Evolutionary conservation across 169 alveolate genomes (phyloP).

Genomic region (Plasmodium gonderi): DNA sequence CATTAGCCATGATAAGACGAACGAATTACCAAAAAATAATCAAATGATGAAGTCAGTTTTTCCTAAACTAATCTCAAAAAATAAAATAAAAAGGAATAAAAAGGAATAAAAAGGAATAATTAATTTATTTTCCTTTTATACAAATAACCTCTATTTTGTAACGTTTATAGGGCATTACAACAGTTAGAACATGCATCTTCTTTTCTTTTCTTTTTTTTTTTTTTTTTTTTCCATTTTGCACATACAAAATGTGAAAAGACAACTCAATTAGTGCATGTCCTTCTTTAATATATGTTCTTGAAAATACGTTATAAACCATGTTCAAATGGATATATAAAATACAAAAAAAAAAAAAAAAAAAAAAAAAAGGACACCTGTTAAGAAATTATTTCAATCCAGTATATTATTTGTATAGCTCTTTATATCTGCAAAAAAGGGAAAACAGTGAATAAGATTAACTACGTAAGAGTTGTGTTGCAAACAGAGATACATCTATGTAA

Average conservation of each 20-base stretch:
- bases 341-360: neutral
- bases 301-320: too few species aligned
- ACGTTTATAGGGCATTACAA: neutral
- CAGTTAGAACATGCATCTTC: too few species aligned
- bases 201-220: too few species aligned
- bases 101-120: neutral
- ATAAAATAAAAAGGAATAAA: neutral
- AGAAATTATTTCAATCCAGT: conserved; percentile 21
- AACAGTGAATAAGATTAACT: neutral
- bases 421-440: conserved; percentile 52
- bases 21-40: too few species aligned
- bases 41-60: neutral
- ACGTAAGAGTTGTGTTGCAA: too few species aligned
- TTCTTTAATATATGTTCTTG: too few species aligned
- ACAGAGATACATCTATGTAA: too few species aligned
- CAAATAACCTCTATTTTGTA: neutral
- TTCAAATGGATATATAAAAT: neutral
- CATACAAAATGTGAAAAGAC: too few species aligned
- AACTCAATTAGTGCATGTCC: too few species aligned
- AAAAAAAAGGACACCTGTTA: neutral
- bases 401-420: conserved; percentile 36
- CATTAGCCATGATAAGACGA: too few species aligned
- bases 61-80: neutral
- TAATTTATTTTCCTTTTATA: neutral
- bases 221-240: too few species aligned